Conservation (phyloP, 139 green algal species). For the Picochlorum sp. region DNA sequence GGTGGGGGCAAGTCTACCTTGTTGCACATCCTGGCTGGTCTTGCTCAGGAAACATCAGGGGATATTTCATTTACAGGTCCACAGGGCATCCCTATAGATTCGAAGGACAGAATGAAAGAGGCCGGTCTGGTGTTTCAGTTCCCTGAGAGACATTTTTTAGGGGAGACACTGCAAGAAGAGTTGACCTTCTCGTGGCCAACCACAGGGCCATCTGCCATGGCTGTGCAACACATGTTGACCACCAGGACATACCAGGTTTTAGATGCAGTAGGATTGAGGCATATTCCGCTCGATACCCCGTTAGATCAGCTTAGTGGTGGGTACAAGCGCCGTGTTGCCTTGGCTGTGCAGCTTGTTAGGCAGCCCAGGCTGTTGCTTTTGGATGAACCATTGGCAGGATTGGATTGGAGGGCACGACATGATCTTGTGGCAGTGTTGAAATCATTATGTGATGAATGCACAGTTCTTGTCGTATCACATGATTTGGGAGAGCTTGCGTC, state of each 20-base stretch:
- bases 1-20: conserved; percentile 88
- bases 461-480: conserved; percentile 80
- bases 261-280: conserved; percentile 52
- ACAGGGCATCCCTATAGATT: neutral
- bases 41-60: conserved; percentile 50
- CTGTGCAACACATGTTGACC: conserved; percentile 11
- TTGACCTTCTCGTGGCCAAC: conserved; percentile 56
- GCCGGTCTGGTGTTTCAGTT: conserved; percentile 94
- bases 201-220: conserved; percentile 7
- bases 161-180: conserved; percentile 36
- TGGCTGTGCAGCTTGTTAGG: conserved; percentile 79
- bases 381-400: conserved; percentile 84
- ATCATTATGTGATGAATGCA: conserved; percentile 63
- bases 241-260: conserved; percentile 41
- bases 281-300: conserved; percentile 49
- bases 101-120: conserved; percentile 21
- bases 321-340: conserved; percentile 80
- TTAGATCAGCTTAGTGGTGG: conserved; percentile 68
- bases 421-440: conserved; percentile 31
- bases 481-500: conserved; percentile 72
- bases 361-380: conserved; percentile 68
- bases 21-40: conserved; percentile 64
- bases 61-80: conserved; percentile 22
- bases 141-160: conserved; percentile 90
- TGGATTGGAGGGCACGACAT: conserved; percentile 64